Evolutionary conservation across 495 filamentous ascomycete genomes (phyloP).

Genomic region (Bathelium albidoporum): DNA sequence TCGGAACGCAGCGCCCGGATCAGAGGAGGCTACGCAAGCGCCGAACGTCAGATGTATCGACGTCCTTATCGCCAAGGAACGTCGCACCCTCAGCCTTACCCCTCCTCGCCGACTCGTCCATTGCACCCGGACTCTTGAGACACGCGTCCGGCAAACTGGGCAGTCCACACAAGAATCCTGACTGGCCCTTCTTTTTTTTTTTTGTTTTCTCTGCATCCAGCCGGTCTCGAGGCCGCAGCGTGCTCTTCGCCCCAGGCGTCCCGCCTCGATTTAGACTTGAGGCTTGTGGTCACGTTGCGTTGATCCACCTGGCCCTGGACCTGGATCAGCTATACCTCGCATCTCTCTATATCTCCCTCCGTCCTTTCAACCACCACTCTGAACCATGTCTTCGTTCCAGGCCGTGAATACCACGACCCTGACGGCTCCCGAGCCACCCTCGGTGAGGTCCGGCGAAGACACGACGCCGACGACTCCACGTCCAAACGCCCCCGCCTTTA

Average conservation of each 20-base stretch:
- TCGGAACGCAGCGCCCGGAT: not conserved
- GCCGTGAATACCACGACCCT: not conserved
- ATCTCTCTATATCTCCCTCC: not conserved
- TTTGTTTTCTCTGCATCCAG: not conserved
- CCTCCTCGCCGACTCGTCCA: not conserved
- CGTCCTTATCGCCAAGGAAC: not conserved
- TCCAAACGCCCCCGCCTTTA: constrained; percentile 32
- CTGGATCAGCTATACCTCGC: not conserved
- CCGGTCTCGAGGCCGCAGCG: not conserved
- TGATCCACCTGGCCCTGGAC: not conserved
- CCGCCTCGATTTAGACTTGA: not conserved
- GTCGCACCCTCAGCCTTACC: constrained; percentile 1
- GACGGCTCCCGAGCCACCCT: not conserved
- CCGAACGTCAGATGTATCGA: constrained; percentile 6
- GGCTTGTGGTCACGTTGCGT: not conserved
- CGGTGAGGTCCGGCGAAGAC: constrained; percentile 36
- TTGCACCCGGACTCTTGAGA: not conserved
- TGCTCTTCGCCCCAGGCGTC: not conserved
- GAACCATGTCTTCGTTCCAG: constrained; percentile 1
- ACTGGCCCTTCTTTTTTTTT: not conserved
- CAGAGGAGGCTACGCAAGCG: not conserved
- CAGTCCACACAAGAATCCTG: not conserved
- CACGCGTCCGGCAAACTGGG: not conserved
- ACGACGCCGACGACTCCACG: constrained; percentile 55
- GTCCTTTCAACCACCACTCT: not conserved